These are phyloP conservation scores for Sphenostylis stenocarpa DNA, from an alignment of 306 rosid genomes.

Conservation along the genomic window DNA sequence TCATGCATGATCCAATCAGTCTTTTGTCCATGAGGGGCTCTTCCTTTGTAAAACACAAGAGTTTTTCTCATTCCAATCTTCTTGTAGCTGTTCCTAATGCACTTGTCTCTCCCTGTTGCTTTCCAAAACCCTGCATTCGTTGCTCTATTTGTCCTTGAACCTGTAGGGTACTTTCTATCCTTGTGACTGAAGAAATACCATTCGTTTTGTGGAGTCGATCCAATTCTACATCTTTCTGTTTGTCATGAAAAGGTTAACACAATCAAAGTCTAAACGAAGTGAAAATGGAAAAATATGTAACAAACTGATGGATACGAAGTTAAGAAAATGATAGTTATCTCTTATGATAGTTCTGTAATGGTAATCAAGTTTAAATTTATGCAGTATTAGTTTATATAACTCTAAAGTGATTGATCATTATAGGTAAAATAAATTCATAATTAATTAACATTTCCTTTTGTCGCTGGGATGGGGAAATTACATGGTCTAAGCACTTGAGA, in stretches of 20 bases:
- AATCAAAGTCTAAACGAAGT: not conserved
- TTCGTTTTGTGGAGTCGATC: slow-evolving; percentile 95
- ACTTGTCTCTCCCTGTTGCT: slow-evolving; percentile 94
- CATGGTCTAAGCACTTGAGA: not conserved
- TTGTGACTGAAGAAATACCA: slow-evolving; percentile 99
- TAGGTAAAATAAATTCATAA: not conserved
- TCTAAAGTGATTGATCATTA: too few relatives aligned
- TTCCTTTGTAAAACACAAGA: slow-evolving; percentile 85
- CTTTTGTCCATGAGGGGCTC: slow-evolving; percentile 98
- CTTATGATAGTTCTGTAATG: not conserved
- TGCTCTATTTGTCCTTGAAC: slow-evolving; percentile 95
- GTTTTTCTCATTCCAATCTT: slow-evolving; percentile 96
- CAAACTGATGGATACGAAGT: not conserved
- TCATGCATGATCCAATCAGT: slow-evolving; percentile 99
- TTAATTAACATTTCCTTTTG: not conserved
- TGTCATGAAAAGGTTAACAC: not conserved
- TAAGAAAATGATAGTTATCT: too few relatives aligned
- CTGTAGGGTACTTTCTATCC: slow-evolving; percentile 94
- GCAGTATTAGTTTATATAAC: not conserved
- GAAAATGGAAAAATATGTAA: not conserved
- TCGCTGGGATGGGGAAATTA: not conserved
- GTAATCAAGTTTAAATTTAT: not conserved
- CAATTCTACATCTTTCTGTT: slow-evolving; percentile 83
- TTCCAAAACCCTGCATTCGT: slow-evolving; percentile 97
- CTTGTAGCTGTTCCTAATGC: slow-evolving; percentile 73